Conservation (phyloP, 495 filamentous ascomycete species). For the Aspergillus campestris region DNA sequence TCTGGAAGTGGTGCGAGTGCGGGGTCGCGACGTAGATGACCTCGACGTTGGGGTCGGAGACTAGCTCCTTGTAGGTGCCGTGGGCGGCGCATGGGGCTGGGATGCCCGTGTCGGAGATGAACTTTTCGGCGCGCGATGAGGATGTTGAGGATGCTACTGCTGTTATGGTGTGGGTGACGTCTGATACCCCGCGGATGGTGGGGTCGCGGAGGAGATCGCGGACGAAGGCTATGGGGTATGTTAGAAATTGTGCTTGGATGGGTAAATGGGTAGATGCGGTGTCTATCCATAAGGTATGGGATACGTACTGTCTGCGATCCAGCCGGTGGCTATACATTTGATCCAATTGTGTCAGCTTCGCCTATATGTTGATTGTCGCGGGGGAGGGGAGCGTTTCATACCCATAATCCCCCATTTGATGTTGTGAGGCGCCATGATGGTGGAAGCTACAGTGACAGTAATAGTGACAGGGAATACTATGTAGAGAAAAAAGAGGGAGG, state of each 20-base stretch:
- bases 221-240: conserved; percentile 51
- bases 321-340: conserved; percentile 55
- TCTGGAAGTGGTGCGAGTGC: conserved; percentile 93
- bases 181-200: conserved; percentile 57
- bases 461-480: not conserved
- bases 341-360: conserved; percentile 8
- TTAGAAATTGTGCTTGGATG: not conserved
- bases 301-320: conserved; percentile 62
- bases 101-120: conserved; percentile 58
- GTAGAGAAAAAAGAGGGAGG: not conserved
- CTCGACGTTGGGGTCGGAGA: conserved; percentile 68
- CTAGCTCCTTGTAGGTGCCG: conserved; percentile 71
- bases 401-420: conserved; percentile 74
- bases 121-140: conserved; percentile 55
- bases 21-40: conserved; percentile 91
- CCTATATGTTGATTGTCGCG: not conserved
- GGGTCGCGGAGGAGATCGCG: conserved; percentile 78
- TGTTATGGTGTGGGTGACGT: conserved; percentile 68
- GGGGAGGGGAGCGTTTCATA: conserved; percentile 16
- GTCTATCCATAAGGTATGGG: not conserved
- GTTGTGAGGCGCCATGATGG: conserved; percentile 46
- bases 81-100: conserved; percentile 64
- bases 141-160: conserved; percentile 80
- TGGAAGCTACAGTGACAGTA: not conserved
- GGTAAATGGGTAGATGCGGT: not conserved